Evolutionary conservation across 148 eudicot genomes (phyloP).

Genomic region (Tetragonia tetragonoides): DNA sequence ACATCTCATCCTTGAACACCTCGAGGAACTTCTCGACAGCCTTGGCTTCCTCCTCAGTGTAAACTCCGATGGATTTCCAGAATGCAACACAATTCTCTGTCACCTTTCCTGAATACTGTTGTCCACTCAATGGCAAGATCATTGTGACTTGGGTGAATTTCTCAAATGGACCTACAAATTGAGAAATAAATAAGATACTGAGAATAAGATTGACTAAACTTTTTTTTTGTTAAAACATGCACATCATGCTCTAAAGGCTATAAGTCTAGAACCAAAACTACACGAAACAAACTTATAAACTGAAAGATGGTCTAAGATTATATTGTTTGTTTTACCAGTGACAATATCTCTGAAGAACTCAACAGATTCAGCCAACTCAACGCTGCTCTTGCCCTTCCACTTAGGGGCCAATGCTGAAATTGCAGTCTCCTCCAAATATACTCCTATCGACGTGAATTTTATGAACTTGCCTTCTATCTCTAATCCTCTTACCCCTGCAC

Average conservation of each 20-base stretch:
- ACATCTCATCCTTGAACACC: slow-evolving; percentile 56
- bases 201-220: too few relatives aligned
- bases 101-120: slow-evolving; percentile 74
- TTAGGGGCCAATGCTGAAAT: slow-evolving; percentile 51
- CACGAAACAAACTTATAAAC: too few relatives aligned
- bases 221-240: too few relatives aligned
- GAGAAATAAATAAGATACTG: not conserved
- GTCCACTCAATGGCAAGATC: slow-evolving; percentile 74
- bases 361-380: slow-evolving; percentile 48
- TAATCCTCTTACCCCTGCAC: slow-evolving; percentile 72
- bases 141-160: slow-evolving; percentile 64
- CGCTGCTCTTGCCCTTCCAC: slow-evolving; percentile 69
- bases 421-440: slow-evolving; percentile 56
- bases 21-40: slow-evolving; percentile 61
- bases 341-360: slow-evolving; percentile 73
- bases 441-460: slow-evolving; percentile 67
- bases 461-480: slow-evolving; percentile 55
- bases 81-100: slow-evolving; percentile 61
- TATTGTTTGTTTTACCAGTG: slow-evolving; percentile 36
- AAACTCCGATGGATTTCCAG: slow-evolving; percentile 64
- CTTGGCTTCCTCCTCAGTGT: slow-evolving; percentile 61
- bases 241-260: too few relatives aligned
- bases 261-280: too few relatives aligned
- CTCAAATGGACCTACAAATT: slow-evolving; percentile 65
- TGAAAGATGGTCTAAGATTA: too few relatives aligned